Percentiles rank a stretch among this genome's conserved stretches.
Evolutionary conservation across 257 asterid species (phyloP).

Genomic region (Mitragyna speciosa): DNA sequence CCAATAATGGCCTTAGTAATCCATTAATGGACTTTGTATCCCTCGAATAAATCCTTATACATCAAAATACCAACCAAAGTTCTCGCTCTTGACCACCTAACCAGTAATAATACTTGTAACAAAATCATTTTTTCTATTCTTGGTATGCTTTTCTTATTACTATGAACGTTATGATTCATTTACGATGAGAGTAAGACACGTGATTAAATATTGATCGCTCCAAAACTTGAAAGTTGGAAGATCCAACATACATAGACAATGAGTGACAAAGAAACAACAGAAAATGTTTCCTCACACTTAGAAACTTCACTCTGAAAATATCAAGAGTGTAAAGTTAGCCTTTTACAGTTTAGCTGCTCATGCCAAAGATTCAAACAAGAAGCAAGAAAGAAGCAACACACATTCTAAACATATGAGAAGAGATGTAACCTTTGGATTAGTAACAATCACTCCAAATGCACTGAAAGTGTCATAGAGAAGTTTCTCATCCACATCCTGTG

Average conservation of each 20-base stretch:
- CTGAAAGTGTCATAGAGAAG: conserved; percentile 91
- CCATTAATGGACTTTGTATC: not conserved
- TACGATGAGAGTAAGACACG: not conserved
- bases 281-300: not conserved
- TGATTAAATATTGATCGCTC: not conserved
- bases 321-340: not conserved
- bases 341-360: not conserved
- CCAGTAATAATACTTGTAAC: not conserved
- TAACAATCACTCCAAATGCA: conserved; percentile 93
- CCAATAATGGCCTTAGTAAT: not conserved
- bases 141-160: not conserved
- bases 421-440: conserved; percentile 78
- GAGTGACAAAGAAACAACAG: not conserved
- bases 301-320: not conserved
- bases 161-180: not conserved
- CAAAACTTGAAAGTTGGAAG: not conserved
- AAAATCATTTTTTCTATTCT: not conserved
- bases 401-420: conserved; percentile 3
- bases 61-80: not conserved
- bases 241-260: not conserved
- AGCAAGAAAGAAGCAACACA: conserved; percentile 2
- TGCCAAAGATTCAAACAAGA: not conserved
- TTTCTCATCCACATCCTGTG: conserved; percentile 97
- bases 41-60: not conserved
- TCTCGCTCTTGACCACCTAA: not conserved